These are phyloP conservation scores for Plasmodium sp. DNA, from an alignment of 169 alveolate genomes.

Conservation along the genomic window DNA sequence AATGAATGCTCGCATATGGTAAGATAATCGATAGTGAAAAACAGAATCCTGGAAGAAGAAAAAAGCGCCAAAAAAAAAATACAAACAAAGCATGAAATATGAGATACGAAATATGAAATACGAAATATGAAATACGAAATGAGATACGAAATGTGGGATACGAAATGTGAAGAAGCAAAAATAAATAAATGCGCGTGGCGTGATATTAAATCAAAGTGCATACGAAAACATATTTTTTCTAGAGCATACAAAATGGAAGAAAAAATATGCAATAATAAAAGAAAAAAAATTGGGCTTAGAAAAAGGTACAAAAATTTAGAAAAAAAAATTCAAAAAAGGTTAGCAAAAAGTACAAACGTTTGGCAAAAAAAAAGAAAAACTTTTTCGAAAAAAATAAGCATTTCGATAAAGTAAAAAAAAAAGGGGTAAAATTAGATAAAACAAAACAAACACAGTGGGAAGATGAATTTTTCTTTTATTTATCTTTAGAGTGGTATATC, in stretches of 20 bases:
- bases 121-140: no score
- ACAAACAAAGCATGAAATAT: neutral
- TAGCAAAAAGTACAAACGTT: neutral
- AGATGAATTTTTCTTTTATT: no score
- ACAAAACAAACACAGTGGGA: neutral
- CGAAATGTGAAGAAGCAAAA: neutral
- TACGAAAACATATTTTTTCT: neutral
- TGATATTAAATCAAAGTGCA: neutral
- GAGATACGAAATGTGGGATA: neutral
- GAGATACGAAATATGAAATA: neutral
- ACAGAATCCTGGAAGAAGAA: neutral
- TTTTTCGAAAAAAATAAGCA: neutral
- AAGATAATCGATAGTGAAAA: neutral
- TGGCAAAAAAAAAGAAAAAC: neutral
- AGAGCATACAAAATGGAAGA: neutral
- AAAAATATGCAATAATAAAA: neutral
- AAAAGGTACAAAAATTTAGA: neutral
- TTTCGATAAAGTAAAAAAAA: neutral
- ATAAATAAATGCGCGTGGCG: neutral
- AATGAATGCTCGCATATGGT: neutral
- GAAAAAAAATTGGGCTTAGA: neutral
- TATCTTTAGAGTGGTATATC: neutral
- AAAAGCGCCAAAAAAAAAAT: neutral
- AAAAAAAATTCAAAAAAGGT: neutral
- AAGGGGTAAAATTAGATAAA: no score